Evolutionary conservation across 2,329 filamentous ascomycete species (phyloP).

Genomic region (Allantophomopsis lycopodina): DNA sequence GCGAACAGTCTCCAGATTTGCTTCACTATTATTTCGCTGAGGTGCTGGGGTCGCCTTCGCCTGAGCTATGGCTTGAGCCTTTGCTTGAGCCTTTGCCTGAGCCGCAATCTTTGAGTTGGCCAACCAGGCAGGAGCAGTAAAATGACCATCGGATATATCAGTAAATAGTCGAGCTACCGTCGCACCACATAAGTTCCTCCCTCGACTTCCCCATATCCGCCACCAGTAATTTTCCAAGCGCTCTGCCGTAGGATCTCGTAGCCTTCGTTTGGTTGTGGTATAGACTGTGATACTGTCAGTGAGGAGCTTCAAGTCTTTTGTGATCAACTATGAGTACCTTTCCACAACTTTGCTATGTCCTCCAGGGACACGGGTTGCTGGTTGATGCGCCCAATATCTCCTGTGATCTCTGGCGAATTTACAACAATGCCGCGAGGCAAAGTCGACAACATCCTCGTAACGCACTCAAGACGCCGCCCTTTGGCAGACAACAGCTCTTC

Average conservation of each 20-base stretch:
- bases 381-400: slow-evolving; percentile 35
- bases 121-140: no score
- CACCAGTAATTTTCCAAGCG: slow-evolving; percentile 54
- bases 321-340: slow-evolving; percentile 29
- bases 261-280: slow-evolving; percentile 41
- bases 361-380: slow-evolving; percentile 26
- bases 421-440: slow-evolving; percentile 43
- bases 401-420: slow-evolving; percentile 36
- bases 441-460: slow-evolving; percentile 23
- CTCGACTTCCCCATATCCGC: slow-evolving; percentile 44
- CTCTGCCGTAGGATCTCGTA: slow-evolving; percentile 46
- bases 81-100: no score
- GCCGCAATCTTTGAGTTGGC: no score
- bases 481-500: slow-evolving; percentile 14
- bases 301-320: slow-evolving; percentile 5
- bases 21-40: no score
- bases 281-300: slow-evolving; percentile 31
- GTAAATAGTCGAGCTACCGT: slow-evolving; percentile 40
- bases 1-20: no score
- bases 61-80: no score
- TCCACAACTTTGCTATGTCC: slow-evolving; percentile 41
- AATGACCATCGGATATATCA: slow-evolving; percentile 37
- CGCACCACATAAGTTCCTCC: slow-evolving; percentile 32
- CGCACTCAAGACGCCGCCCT: slow-evolving; percentile 4
- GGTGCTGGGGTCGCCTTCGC: no score